phyloP scores from a whole-genome alignment of 108 stramenopile species.

The Seminavis robusta region DNA sequence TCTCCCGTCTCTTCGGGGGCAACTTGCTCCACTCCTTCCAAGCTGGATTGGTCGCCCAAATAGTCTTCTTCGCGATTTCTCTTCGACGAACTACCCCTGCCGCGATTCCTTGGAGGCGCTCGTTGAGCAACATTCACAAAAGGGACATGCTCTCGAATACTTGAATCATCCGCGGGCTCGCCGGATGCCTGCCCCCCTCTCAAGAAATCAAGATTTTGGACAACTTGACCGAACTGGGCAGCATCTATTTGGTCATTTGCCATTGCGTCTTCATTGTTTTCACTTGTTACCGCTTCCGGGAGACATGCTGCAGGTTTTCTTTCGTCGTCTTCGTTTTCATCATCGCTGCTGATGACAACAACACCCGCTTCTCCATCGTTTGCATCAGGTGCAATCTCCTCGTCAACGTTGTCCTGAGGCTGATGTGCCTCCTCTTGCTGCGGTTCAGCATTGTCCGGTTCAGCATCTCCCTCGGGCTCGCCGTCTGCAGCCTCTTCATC shows the following conservation, averaged over 20 bases:
- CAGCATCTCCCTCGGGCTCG: neutral
- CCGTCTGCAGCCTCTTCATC: slow-evolving; percentile 1
- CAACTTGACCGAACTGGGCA: slow-evolving; percentile 25
- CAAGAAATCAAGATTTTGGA: slow-evolving; percentile 28
- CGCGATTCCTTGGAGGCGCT: neutral
- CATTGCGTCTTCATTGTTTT: neutral
- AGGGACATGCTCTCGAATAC: neutral
- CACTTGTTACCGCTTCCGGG: slow-evolving; percentile 7
- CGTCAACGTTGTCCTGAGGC: no score
- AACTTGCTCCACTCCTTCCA: neutral
- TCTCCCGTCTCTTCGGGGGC: neutral
- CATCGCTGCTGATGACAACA: slow-evolving; percentile 27
- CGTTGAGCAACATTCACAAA: neutral
- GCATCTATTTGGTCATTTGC: slow-evolving; percentile 15
- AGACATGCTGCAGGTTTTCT: neutral
- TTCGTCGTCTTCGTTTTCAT: slow-evolving; percentile 25
- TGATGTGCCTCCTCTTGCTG: no score
- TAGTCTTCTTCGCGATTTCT: neutral
- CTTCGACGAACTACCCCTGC: neutral
- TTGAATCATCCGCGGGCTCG: slow-evolving; percentile 8
- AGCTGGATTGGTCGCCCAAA: neutral
- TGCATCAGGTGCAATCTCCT: neutral
- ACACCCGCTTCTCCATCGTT: slow-evolving; percentile 14
- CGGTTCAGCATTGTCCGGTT: slow-evolving; percentile 3
- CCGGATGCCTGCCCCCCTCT: neutral